phyloP scores from a whole-genome alignment of 306 rosid genomes.

The Castanea sativa region DNA sequence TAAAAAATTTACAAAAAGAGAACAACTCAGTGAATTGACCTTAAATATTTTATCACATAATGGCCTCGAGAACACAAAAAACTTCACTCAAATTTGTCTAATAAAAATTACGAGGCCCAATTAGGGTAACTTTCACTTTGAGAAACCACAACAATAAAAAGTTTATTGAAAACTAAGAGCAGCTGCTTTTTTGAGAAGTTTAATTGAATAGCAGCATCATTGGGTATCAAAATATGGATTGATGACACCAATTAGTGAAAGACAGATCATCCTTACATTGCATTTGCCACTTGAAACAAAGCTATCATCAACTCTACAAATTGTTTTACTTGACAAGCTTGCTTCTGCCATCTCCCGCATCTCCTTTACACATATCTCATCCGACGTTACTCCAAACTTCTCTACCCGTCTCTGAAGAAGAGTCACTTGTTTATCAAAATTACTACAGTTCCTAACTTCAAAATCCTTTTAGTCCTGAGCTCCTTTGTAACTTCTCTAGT shows the following conservation, averaged over 20 bases:
- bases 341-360: slow-evolving; percentile 61
- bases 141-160: not conserved
- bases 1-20: not conserved
- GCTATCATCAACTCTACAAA: slow-evolving; percentile 33
- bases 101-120: not conserved
- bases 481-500: slow-evolving; percentile 59
- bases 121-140: not conserved
- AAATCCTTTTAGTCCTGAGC: slow-evolving; percentile 38
- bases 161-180: not conserved
- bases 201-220: not conserved
- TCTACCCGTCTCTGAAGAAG: slow-evolving; percentile 48
- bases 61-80: not conserved
- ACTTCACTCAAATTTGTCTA: not conserved
- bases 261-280: slow-evolving; percentile 43
- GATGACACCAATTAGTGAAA: not conserved
- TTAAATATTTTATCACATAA: not conserved
- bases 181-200: not conserved
- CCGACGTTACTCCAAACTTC: slow-evolving; percentile 52
- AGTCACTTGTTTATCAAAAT: slow-evolving; percentile 56
- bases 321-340: slow-evolving; percentile 40
- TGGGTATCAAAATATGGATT: slow-evolving; percentile 1
- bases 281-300: slow-evolving; percentile 53
- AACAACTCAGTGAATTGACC: not conserved
- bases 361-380: slow-evolving; percentile 45
- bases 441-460: slow-evolving; percentile 26